Percentiles rank a stretch among this genome's conserved stretches.
phyloP scores from a whole-genome alignment of 352 stramenopile genomes.

The Phytophthora chlamydospora region DNA sequence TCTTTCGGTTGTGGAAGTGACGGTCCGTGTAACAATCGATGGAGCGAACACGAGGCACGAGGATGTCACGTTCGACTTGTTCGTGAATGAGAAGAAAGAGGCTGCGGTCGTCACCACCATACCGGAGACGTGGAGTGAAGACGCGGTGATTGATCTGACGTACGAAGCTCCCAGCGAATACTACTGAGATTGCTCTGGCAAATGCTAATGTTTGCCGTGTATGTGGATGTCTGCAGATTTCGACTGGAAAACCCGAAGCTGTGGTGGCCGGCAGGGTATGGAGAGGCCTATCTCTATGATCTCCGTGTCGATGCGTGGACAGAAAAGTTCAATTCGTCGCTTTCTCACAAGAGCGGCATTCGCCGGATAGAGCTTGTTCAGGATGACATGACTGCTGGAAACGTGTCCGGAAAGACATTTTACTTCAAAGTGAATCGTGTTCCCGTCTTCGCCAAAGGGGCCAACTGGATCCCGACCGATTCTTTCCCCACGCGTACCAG shows the following conservation, averaged over 20 bases:
- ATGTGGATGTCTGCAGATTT: constrained; percentile 33
- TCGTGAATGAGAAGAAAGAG: constrained; percentile 47
- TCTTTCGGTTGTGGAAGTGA: constrained; percentile 47
- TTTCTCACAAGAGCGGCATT: constrained; percentile 61
- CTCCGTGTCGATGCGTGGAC: constrained; percentile 49
- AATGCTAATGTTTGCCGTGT: constrained; percentile 12
- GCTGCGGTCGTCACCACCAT: constrained; percentile 24
- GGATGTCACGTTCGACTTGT: constrained; percentile 53
- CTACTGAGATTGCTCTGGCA: not conserved
- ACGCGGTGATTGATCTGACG: constrained; percentile 38
- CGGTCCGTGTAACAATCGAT: constrained; percentile 46
- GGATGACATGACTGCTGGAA: constrained; percentile 50
- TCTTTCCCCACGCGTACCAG: constrained; percentile 72
- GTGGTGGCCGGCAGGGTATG: constrained; percentile 79
- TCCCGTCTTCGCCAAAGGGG: constrained; percentile 74
- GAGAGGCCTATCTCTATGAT: constrained; percentile 66
- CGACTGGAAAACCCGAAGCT: constrained; percentile 53
- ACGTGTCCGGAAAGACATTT: constrained; percentile 62
- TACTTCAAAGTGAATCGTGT: constrained; percentile 78
- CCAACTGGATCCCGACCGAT: constrained; percentile 83
- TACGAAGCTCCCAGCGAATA: constrained; percentile 17
- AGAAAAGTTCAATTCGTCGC: constrained; percentile 31
- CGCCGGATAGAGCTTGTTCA: constrained; percentile 69
- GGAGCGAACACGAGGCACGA: constrained; percentile 30
- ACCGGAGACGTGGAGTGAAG: constrained; percentile 18